Evolutionary conservation across 2,329 filamentous ascomycete genomes (phyloP).

Genomic region (Colletotrichum sidae): DNA sequence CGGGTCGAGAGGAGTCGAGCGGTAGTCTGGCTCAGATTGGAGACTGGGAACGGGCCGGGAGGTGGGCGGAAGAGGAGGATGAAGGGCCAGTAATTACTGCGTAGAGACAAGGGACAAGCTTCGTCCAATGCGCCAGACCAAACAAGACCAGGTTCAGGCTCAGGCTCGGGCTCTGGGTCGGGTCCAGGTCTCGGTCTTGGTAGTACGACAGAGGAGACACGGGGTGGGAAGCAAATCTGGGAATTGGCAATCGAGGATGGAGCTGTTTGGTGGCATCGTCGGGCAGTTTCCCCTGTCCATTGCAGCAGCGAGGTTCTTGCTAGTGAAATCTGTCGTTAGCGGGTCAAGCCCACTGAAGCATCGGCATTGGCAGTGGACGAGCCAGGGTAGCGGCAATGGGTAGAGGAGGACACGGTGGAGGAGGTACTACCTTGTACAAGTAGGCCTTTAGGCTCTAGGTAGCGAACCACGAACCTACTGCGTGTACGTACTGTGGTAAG

Average conservation of each 20-base stretch:
- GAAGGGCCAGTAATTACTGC: no score
- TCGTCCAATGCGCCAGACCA: constrained; percentile 1
- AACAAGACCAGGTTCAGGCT: no score
- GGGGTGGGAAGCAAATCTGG: constrained; percentile 12
- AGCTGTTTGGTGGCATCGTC: constrained; percentile 1
- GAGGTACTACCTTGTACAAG: neutral
- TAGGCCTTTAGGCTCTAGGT: no score
- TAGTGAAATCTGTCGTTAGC: constrained; percentile 28
- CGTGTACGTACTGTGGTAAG: neutral
- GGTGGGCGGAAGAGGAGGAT: neutral
- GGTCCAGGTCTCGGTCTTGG: no score
- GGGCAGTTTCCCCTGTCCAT: constrained; percentile 7
- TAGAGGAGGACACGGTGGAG: neutral
- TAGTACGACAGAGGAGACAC: neutral
- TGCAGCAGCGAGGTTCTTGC: constrained; percentile 17
- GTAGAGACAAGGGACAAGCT: constrained; percentile 29
- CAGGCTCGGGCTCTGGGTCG: no score
- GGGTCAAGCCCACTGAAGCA: constrained; percentile 23
- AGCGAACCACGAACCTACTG: no score
- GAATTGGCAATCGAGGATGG: constrained; percentile 21
- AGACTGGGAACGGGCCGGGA: neutral
- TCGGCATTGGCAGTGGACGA: constrained; percentile 13
- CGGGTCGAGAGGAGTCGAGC: constrained; percentile 1
- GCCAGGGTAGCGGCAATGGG: constrained; percentile 1
- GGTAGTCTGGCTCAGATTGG: neutral